Base-by-base conservation (phyloP, 129 eudicot species). In the Chrysanthemum makinoi region DNA sequence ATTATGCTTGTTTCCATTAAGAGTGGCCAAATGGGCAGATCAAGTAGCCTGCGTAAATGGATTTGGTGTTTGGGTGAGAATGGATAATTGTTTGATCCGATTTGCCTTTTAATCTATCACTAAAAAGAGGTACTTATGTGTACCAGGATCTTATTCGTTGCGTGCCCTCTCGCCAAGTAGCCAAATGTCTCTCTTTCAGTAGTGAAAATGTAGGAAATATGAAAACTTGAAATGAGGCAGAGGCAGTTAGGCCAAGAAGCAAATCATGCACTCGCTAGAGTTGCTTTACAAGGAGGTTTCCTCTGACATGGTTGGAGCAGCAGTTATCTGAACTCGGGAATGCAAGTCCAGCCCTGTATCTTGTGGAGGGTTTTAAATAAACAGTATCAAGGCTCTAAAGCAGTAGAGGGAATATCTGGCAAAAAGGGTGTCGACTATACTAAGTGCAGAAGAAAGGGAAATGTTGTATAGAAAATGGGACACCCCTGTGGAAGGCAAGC, bases 171-270 rank as follows among this genome's bases (percentile, higher is more conserved):
- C 86, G 65, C 68, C 91, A 86, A 80, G 83, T 80, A 69, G 89
- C 84, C 30, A 95, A 88, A 74, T 71, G 96, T 33, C 87, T 90
- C 60, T 83, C 90, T 57, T 95, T 80, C 58, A 70, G 79, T 68
- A 68, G 77, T 0, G 89, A 84, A n/a, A 62, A 70, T 10, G 85
- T 65, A 84, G 30, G 99, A 95, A 75, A 95, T 95, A 60, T 75
- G 96, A 68, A 95, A 90, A 72, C 88, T 95, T 77, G 99, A 86
- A 77, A 84, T 83, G 86, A 82, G 87, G 67, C 97, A 95, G 69
- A 84, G 85, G 72, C 91, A 86, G 69, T 86, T 95, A 20, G 97
- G 99, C n/a, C 96, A 95, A 56, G 99, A 95, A 90, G 99, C 99
- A 75, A 86, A 82, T 53, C 90, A 65, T 47, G 96, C 99, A 62